Percentiles rank a stretch among this genome's conserved stretches.
These are phyloP conservation scores for Saccharomycopsis schoenii DNA, from an alignment of 805 yeast genomes.

Conservation along the genomic window DNA sequence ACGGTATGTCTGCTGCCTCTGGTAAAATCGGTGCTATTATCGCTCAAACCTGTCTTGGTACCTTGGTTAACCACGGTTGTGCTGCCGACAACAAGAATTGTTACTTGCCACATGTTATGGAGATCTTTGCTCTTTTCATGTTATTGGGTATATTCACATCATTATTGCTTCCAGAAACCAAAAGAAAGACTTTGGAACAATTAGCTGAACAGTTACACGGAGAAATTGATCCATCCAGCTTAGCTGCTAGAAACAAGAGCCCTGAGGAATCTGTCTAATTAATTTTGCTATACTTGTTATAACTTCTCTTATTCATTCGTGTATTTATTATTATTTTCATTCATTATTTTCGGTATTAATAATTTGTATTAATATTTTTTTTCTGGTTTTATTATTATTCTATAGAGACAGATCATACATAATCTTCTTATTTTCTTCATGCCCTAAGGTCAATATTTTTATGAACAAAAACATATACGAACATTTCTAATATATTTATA, in stretches of 20 bases:
- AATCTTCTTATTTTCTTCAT: neutral
- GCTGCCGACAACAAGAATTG: constrained; percentile 50
- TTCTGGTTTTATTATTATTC: neutral
- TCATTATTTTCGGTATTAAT: neutral
- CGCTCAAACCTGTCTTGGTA: constrained; percentile 83
- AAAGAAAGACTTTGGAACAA: constrained; percentile 79
- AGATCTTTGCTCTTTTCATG: constrained; percentile 89
- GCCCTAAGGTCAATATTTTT: neutral
- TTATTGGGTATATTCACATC: constrained; percentile 60
- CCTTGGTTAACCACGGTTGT: constrained; percentile 73
- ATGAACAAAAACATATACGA: no score
- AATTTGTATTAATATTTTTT: no score
- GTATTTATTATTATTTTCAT: neutral
- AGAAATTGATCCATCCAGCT: constrained; percentile 41
- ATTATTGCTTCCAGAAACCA: constrained; percentile 73
- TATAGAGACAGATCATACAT: neutral
- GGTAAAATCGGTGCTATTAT: constrained; percentile 92
- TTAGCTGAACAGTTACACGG: constrained; percentile 74
- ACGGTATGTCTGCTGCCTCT: constrained; percentile 85
- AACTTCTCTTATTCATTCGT: neutral
- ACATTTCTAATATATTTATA: no score
- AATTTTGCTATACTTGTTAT: neutral
- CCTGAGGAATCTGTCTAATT: constrained; percentile 16
- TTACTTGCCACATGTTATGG: constrained; percentile 89
- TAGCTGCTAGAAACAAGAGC: constrained; percentile 6